Evolutionary conservation across 495 filamentous ascomycete species (phyloP).

Genomic region (Lentithecium fluviatile): DNA sequence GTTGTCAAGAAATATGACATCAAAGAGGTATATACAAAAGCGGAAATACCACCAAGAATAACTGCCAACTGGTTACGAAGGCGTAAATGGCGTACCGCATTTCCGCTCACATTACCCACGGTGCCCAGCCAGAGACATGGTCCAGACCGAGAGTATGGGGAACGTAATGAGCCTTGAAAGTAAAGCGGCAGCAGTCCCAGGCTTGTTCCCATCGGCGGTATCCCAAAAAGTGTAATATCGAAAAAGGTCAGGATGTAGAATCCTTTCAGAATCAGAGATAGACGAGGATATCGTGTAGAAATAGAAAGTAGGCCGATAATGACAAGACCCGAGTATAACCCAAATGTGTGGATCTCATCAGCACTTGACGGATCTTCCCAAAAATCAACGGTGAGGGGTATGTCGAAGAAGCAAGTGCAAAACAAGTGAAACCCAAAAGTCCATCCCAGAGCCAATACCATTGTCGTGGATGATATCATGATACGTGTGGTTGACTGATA

Average conservation of each 20-base stretch:
- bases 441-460: not conserved
- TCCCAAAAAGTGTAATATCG: conserved; percentile 1
- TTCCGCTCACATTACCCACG: not conserved
- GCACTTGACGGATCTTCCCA: conserved; percentile 36
- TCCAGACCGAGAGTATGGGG: conserved; percentile 1
- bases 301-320: conserved; percentile 2
- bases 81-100: not conserved
- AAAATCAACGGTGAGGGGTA: conserved; percentile 5
- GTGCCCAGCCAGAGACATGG: conserved; percentile 14
- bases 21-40: conserved; percentile 21
- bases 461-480: too few relatives aligned
- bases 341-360: conserved; percentile 31
- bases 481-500: too few relatives aligned
- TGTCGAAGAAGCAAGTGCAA: conserved; percentile 10
- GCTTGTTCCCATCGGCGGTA: not conserved
- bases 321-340: conserved; percentile 30
- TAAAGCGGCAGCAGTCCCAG: not conserved
- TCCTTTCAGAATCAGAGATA: not conserved
- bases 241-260: not conserved
- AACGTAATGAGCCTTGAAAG: not conserved
- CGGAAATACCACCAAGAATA: conserved; percentile 1
- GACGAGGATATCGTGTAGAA: not conserved
- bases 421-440: conserved; percentile 5
- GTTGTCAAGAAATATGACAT: conserved; percentile 22
- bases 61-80: not conserved